A percentile compares a stretch with the other conserved stretches of the same genome.
Conservation (phyloP, 768 basidiomycete species). For the Auricularia sp. region DNA sequence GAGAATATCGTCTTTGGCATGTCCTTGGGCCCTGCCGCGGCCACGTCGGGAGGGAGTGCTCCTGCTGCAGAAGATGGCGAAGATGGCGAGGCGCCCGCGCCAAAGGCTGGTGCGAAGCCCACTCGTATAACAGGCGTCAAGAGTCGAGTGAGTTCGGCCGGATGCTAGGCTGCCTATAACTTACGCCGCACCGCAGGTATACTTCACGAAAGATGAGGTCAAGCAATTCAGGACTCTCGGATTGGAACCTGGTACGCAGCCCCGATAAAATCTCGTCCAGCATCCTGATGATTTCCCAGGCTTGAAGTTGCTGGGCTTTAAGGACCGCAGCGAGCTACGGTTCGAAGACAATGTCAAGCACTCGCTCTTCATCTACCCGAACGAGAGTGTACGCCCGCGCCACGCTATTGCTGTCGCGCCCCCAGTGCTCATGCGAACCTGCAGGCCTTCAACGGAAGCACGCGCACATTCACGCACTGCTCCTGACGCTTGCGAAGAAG, state of each 20-base stretch:
- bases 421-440: too few relatives aligned
- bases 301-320: constrained; percentile 90
- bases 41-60: constrained; percentile 14
- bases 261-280: background rate
- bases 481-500: constrained; percentile 74
- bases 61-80: constrained; percentile 20
- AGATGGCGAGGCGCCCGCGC: constrained; percentile 26
- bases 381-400: constrained; percentile 57
- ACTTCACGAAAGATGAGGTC: constrained; percentile 78
- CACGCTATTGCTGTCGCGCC: background rate
- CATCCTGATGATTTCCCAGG: constrained; percentile 31
- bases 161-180: background rate
- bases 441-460: constrained; percentile 79
- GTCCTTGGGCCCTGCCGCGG: constrained; percentile 29
- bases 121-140: background rate
- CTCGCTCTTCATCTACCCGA: constrained; percentile 83
- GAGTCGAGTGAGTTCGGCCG: background rate
- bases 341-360: constrained; percentile 93
- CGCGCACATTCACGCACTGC: constrained; percentile 83
- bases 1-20: constrained; percentile 30
- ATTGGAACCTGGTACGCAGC: constrained; percentile 54
- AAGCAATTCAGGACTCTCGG: constrained; percentile 74
- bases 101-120: background rate
- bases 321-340: constrained; percentile 52
- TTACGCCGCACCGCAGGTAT: constrained; percentile 40